These are phyloP conservation scores for Boletus eberwhitei DNA, from an alignment of 768 basidiomycete species.

Conservation along the genomic window DNA sequence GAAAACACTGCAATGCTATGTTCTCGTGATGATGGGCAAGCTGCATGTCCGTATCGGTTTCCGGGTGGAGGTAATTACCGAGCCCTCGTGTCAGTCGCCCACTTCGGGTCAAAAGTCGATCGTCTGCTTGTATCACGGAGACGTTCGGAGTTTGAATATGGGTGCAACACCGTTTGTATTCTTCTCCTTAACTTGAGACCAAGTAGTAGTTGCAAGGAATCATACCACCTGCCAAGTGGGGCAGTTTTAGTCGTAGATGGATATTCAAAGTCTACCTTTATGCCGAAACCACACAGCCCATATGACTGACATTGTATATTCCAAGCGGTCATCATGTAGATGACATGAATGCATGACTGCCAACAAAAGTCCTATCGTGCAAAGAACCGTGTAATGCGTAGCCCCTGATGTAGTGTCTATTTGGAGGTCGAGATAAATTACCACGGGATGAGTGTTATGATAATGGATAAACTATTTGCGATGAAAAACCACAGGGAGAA, in stretches of 20 bases:
- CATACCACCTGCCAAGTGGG: too few relatives aligned
- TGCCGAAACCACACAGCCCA: not conserved
- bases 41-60: not conserved
- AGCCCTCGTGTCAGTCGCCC: not conserved
- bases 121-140: too few relatives aligned
- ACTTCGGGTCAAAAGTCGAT: too few relatives aligned
- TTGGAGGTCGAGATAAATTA: slow-evolving; percentile 16
- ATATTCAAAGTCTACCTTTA: too few relatives aligned
- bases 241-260: too few relatives aligned
- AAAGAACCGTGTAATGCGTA: not conserved
- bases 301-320: not conserved
- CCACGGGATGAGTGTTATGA: slow-evolving; percentile 5
- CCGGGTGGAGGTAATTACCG: not conserved
- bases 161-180: too few relatives aligned
- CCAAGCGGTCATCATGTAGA: not conserved
- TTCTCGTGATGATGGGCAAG: not conserved
- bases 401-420: slow-evolving; percentile 10
- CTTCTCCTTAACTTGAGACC: too few relatives aligned
- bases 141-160: too few relatives aligned
- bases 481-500: not conserved
- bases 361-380: not conserved
- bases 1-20: not conserved
- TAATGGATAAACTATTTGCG: slow-evolving; percentile 24
- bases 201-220: too few relatives aligned
- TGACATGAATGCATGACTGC: not conserved